Percentiles rank a stretch among this genome's conserved stretches.
phyloP scores from a whole-genome alignment of 2,329 filamentous ascomycete species.

The Sphaerulina vaccinii region DNA sequence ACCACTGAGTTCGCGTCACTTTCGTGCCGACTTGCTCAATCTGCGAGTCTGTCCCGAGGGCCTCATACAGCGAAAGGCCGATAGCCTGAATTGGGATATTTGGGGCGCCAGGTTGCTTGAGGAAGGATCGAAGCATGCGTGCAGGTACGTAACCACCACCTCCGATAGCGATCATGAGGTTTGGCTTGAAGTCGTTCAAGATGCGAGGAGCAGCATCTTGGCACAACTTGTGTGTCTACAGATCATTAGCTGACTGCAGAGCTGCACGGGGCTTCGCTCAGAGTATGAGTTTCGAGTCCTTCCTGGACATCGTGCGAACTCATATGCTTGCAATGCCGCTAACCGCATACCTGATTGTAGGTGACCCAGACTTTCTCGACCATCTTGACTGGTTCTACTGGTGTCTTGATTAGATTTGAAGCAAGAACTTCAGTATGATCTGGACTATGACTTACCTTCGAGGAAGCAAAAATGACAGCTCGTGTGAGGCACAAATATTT shows the following conservation, averaged over 20 bases:
- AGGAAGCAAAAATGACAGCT: not conserved
- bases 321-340: not conserved
- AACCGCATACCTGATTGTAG: conserved; percentile 27
- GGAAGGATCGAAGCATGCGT: conserved; percentile 95
- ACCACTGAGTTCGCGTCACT: conserved; percentile 97
- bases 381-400: too few relatives aligned
- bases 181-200: conserved; percentile 80
- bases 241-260: not conserved
- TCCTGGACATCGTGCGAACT: not conserved
- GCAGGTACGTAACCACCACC: conserved; percentile 96
- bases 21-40: conserved; percentile 84
- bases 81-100: conserved; percentile 99
- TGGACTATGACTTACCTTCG: not conserved
- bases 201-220: conserved; percentile 79
- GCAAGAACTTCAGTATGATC: not conserved
- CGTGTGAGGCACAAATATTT: not conserved
- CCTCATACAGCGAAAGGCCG: conserved; percentile 94
- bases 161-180: conserved; percentile 97
- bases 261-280: too few relatives aligned
- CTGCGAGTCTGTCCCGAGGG: conserved; percentile 56
- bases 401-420: too few relatives aligned
- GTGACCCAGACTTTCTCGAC: conserved; percentile 28
- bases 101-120: conserved; percentile 79
- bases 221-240: conserved; percentile 91
- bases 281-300: not conserved